Conservation (phyloP, 2,329 filamentous ascomycete species). For the Exophiala viscosa region DNA sequence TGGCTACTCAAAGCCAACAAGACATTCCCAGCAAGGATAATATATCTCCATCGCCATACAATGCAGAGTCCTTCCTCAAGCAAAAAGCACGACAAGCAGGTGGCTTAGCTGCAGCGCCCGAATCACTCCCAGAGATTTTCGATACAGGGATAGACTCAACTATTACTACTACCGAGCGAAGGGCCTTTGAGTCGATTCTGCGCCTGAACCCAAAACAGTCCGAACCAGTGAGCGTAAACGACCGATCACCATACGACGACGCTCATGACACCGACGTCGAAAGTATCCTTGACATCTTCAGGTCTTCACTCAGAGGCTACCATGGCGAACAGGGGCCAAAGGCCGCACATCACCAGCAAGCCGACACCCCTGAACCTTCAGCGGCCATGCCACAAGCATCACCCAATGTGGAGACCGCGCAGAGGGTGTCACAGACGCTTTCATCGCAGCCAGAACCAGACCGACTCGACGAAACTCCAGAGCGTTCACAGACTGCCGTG, state of each 20-base stretch:
- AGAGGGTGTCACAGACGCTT: too few species aligned
- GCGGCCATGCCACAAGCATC: too few species aligned
- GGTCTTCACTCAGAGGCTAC: conserved; percentile 7
- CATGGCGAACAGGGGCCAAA: background rate
- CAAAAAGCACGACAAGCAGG: conserved; percentile 9
- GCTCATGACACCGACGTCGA: conserved; percentile 14
- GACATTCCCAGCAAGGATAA: background rate
- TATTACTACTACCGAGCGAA: conserved; percentile 23
- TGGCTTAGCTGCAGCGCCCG: background rate
- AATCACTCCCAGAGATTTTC: background rate
- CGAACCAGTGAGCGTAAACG: conserved; percentile 1
- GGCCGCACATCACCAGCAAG: background rate
- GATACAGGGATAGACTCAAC: conserved; percentile 14
- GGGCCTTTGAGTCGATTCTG: conserved; percentile 23
- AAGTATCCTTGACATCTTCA: conserved; percentile 17
- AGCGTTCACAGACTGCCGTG: too few species aligned
- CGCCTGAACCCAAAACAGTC: conserved; percentile 13
- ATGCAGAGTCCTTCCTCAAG: conserved; percentile 4
- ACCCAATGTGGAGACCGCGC: too few species aligned
- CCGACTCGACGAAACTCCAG: too few species aligned
- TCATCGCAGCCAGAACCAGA: too few species aligned
- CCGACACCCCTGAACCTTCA: too few species aligned
- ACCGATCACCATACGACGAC: conserved; percentile 1
- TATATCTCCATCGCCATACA: background rate
- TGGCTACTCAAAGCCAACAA: background rate